Percentiles rank a stretch among this genome's conserved stretches.
phyloP scores from a whole-genome alignment of 1,284 basidiomycete species.

The Tilletia setariae region DNA sequence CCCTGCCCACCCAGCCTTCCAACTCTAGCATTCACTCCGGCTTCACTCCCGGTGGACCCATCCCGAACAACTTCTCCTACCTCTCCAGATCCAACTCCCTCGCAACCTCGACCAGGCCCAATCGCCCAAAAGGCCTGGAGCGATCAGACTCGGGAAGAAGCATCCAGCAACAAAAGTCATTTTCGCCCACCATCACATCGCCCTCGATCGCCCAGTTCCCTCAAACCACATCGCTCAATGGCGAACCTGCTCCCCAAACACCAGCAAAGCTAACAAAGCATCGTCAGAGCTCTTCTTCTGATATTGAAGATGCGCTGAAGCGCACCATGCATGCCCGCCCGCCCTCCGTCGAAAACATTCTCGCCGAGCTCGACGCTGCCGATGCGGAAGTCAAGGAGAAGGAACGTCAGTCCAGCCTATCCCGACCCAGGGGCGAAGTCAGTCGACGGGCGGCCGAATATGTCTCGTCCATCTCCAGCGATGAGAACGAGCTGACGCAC shows the following conservation, averaged over 20 bases:
- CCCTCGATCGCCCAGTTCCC: slow-evolving; percentile 7
- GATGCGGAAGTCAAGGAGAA: neutral
- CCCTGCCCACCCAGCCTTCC: slow-evolving; percentile 17
- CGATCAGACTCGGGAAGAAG: neutral
- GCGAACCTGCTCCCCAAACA: neutral
- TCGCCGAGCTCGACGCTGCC: slow-evolving; percentile 12
- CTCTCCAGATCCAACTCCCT: slow-evolving; percentile 38
- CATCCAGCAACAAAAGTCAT: neutral
- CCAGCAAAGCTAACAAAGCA: slow-evolving; percentile 19
- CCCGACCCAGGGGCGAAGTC: neutral
- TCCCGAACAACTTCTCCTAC: slow-evolving; percentile 45
- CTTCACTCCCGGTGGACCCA: slow-evolving; percentile 43
- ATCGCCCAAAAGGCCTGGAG: slow-evolving; percentile 31
- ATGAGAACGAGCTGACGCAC: neutral
- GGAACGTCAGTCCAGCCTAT: neutral
- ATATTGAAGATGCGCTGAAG: neutral
- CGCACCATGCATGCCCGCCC: slow-evolving; percentile 7
- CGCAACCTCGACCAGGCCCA: slow-evolving; percentile 38
- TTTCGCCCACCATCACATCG: neutral
- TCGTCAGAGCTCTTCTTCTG: slow-evolving; percentile 12
- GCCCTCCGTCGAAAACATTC: slow-evolving; percentile 8
- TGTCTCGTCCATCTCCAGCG: neutral
- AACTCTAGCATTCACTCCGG: slow-evolving; percentile 29
- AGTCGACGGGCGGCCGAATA: slow-evolving; percentile 9
- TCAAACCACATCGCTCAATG: slow-evolving; percentile 1